These are phyloP conservation scores for Lasiosphaeria hispida DNA, from an alignment of 495 filamentous ascomycete species.

Conservation along the genomic window DNA sequence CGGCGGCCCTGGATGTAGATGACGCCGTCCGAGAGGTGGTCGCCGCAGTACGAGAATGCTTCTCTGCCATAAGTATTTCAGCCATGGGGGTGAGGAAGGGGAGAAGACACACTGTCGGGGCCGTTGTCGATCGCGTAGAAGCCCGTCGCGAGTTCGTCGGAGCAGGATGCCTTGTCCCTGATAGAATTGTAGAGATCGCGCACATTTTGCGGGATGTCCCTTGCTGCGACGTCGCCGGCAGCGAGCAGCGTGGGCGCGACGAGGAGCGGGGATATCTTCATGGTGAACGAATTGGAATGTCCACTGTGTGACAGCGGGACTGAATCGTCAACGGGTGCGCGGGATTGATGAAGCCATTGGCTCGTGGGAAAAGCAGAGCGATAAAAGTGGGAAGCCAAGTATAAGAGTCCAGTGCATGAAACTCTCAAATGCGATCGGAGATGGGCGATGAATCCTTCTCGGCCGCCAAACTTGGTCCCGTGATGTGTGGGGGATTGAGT, in stretches of 20 bases:
- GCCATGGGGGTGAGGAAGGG: not conserved
- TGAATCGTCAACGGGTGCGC: too few relatives aligned
- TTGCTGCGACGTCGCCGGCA: not conserved
- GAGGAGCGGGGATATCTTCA: not conserved
- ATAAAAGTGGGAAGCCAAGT: too few relatives aligned
- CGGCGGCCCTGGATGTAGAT: conserved; percentile 37
- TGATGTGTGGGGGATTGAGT: too few relatives aligned
- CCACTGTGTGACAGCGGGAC: too few relatives aligned
- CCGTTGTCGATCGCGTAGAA: conserved; percentile 38
- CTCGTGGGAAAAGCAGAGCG: too few relatives aligned
- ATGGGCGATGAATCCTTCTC: too few relatives aligned
- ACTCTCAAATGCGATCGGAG: too few relatives aligned
- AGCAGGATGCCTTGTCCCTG: conserved; percentile 34
- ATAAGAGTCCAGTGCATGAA: too few relatives aligned
- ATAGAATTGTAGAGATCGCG: conserved; percentile 35
- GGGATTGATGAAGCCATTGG: too few relatives aligned
- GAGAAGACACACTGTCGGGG: conserved; percentile 27
- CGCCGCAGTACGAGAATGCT: conserved; percentile 41
- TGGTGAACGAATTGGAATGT: not conserved
- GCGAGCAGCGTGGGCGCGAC: too few relatives aligned
- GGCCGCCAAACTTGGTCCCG: too few relatives aligned
- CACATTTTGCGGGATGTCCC: conserved; percentile 23
- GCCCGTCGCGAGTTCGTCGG: conserved; percentile 31
- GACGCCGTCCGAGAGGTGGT: conserved; percentile 30
- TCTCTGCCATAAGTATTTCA: too few relatives aligned